phyloP scores from a whole-genome alignment of 176 grass and related monocot species.

The Elaeis guineensis region DNA sequence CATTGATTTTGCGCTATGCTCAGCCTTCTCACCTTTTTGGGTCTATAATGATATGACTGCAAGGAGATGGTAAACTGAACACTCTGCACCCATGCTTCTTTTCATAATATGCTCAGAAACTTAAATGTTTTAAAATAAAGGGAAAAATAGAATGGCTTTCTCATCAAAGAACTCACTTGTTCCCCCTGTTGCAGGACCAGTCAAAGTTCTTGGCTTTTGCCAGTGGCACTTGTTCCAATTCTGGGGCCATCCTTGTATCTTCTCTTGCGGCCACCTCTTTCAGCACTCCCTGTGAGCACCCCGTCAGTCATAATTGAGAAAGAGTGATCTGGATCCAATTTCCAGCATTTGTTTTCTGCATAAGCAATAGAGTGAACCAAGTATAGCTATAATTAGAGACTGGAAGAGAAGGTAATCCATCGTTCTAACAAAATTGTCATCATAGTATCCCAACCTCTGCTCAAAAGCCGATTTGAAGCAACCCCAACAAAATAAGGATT shows the following conservation, averaged over 20 bases:
- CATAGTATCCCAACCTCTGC: no score
- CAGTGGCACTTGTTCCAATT: conserved; percentile 48
- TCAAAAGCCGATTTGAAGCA: no score
- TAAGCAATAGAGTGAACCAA: no score
- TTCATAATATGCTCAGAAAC: neutral
- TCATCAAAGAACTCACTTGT: conserved; percentile 11
- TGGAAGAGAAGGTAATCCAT: no score
- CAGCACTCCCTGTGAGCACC: conserved; percentile 47
- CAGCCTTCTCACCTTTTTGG: conserved; percentile 78
- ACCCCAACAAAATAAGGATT: no score
- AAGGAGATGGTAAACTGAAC: conserved; percentile 58
- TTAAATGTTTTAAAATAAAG: neutral
- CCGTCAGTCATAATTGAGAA: conserved; percentile 29
- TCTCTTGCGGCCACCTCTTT: conserved; percentile 64
- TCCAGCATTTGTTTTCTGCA: no score
- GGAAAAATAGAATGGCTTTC: neutral
- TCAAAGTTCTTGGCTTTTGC: conserved; percentile 78
- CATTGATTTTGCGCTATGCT: conserved; percentile 70
- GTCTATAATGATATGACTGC: conserved; percentile 93
- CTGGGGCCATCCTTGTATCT: conserved; percentile 76
- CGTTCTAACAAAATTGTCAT: no score
- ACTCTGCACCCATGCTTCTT: conserved; percentile 1
- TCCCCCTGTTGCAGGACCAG: conserved; percentile 34
- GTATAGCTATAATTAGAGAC: no score
- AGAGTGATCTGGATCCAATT: neutral